Evolutionary conservation across 2,329 filamentous ascomycete genomes (phyloP), one percentile per base, ranked within the genome.

Genomic region (Magnaporthiopsis rhizophila): DNA sequence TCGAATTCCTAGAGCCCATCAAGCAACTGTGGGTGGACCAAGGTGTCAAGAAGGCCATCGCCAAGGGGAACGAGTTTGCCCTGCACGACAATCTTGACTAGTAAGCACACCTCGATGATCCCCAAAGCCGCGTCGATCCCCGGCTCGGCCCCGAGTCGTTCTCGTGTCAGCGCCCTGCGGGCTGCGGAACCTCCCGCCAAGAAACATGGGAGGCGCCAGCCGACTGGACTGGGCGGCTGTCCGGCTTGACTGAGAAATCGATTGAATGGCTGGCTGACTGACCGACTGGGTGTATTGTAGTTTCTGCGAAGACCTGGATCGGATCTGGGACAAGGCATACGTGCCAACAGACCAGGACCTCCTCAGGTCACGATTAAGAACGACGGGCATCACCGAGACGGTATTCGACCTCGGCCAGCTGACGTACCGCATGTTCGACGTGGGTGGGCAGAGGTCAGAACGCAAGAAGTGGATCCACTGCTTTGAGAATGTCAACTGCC

Each of bases 391-490:
- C 71, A 97, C 91, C 62, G 94, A 98, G 77, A 97, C 93, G 2
- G 85, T 94, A 67, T 98, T 98, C 76, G 92, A 96, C 75, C 84
- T 96, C 18, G 92, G 92, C 66, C 89, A 94, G 72, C 84, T 97
- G 71, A 96, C 92, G 68, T 97, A 97, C 78, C 89, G 92, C 71
- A 97, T 98, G 92, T 96, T 96, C 76, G 92, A 97, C 72, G 92
- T 96, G 60, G 92, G 92, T 74, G 92, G 92, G 65, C 92, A 97
- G 75, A 84, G 92, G 71, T 96, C 92, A 34, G 92, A 97, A 77
- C 89, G 92, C 67, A 96, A 96, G 84, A 97, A 97, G 81, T 97
- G 92, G 92, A 96, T 97, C 68, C 92, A 97, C 75, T 95, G 92
- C 74, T 97, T 97, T 74, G 92, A 97, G 75, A 95, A 95, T 68